Evolutionary conservation across 2,329 filamentous ascomycete genomes (phyloP), one percentile per base, ranked within the genome.

Genomic region (Sarocladium oryzae): DNA sequence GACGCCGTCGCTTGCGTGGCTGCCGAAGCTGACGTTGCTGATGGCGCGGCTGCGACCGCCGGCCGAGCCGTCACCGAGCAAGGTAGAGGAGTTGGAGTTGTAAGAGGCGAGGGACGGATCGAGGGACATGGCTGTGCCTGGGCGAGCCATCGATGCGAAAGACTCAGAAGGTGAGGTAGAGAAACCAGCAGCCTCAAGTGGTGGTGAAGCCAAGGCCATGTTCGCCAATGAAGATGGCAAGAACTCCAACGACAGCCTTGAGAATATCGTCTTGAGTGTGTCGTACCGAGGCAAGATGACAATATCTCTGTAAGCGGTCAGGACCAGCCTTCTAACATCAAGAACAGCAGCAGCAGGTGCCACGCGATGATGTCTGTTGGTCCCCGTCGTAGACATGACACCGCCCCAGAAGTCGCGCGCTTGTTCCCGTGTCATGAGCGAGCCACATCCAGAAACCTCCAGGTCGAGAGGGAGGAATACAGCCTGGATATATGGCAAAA

Each of bases 401-500:
- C 84, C 84, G 24, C 87, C 87, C 90, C 92, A 97, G 61, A 96
- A 96, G 54, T 97, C 92, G 36, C 84, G 82, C 4, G 91, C 87
- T 67, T 95, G 86, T 4, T 89, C 83, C 0, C 79, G 68, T 1
- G 79, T 84, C 79, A 97, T 85, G 51, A 97, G 79, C 0, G 82
- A 75, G 15, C 93, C 93, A 43, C 80, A 79, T 5, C 92, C 93
- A 50, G 89, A 85, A 64, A 99, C 95, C 64, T 99, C 93, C 10
- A 96, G 79, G 62, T 99, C 93, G 1, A 99, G 72, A 0, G 91
- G 93, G 2, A 99, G 73, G 63, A 99, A 96, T 1, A 96, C 91
- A 1, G 92, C 90, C 70, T 97, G 92, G 60, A 99, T 84, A 63
- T 96, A 97, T 0, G 93, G 93, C 4, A 97, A 70, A 33, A 97